Percentiles rank a stretch among this genome's conserved stretches.
Conservation (phyloP, 768 basidiomycete species). For the Crepidotus variabilis region DNA sequence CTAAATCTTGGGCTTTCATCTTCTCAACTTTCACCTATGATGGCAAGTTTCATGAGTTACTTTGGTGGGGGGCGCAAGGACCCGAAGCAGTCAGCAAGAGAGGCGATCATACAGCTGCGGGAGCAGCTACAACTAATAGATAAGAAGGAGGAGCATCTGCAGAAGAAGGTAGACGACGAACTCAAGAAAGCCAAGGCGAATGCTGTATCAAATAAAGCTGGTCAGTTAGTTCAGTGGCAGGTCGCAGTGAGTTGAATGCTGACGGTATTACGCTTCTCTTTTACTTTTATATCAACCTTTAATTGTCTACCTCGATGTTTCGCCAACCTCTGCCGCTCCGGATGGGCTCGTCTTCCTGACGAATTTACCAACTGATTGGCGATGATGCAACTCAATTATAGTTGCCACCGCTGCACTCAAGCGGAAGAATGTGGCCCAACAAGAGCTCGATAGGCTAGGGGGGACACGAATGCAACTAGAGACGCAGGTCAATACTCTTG, state of each 20-base stretch:
- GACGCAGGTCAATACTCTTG: constrained; percentile 94
- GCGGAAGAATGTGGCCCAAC: constrained; percentile 88
- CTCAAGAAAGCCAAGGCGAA: constrained; percentile 87
- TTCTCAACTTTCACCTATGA: constrained; percentile 37
- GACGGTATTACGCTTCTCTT: neutral
- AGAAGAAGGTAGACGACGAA: constrained; percentile 97
- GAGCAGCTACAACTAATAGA: constrained; percentile 96
- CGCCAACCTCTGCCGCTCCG: neutral
- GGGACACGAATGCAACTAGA: constrained; percentile 90
- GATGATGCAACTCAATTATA: constrained; percentile 24
- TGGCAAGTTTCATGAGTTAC: constrained; percentile 82
- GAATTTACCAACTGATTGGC: neutral
- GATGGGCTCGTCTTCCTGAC: no score
- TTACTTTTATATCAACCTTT: neutral
- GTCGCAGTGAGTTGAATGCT: neutral
- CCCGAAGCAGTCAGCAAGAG: constrained; percentile 79
- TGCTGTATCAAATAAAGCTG: constrained; percentile 88
- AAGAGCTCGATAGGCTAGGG: constrained; percentile 80
- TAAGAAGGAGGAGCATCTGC: constrained; percentile 98
- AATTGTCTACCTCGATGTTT: neutral
- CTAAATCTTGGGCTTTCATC: constrained; percentile 1
- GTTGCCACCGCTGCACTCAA: constrained; percentile 88
- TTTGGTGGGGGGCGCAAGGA: constrained; percentile 77
- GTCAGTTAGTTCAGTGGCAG: constrained; percentile 46
- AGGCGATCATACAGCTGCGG: constrained; percentile 90